Conservation (phyloP, 139 green algal genomes). For the Yamagishiella unicocca region DNA sequence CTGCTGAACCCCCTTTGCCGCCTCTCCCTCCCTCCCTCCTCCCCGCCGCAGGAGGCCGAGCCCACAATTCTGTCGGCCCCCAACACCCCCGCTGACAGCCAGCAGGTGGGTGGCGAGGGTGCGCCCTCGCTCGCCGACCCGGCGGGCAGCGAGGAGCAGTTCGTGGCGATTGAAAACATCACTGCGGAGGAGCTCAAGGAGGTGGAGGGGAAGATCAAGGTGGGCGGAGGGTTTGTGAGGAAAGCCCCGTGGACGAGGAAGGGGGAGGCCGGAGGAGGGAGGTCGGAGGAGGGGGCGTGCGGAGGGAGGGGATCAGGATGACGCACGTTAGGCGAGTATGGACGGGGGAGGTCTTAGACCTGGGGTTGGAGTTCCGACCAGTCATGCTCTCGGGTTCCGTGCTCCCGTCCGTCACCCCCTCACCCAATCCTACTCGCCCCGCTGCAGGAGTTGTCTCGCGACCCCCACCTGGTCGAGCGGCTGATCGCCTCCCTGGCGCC, state of each 20-base stretch:
- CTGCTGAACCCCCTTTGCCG: background rate
- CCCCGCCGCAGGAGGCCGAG: slow-evolving; percentile 16
- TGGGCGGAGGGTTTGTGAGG: background rate
- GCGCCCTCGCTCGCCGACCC: background rate
- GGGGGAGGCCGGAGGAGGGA: background rate
- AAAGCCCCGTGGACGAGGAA: background rate
- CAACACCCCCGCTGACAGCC: slow-evolving; percentile 44
- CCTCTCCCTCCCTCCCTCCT: background rate
- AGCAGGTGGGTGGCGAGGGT: background rate
- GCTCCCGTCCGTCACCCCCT: background rate
- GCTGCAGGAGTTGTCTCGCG: slow-evolving; percentile 62
- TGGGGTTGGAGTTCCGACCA: too few relatives aligned
- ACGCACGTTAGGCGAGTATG: too few relatives aligned
- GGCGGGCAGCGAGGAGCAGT: background rate
- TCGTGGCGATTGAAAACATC: slow-evolving; percentile 41
- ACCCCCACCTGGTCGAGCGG: slow-evolving; percentile 90
- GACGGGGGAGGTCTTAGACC: too few relatives aligned
- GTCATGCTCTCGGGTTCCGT: too few relatives aligned
- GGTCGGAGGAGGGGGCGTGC: background rate
- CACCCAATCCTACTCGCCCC: too few relatives aligned
- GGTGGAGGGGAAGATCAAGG: slow-evolving; percentile 61
- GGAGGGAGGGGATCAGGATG: too few relatives aligned
- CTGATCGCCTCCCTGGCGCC: slow-evolving; percentile 91
- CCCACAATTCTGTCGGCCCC: slow-evolving; percentile 20
- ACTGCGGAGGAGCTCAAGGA: slow-evolving; percentile 44